Percentiles rank a stretch among this genome's conserved stretches.
phyloP scores from a whole-genome alignment of 345 rosid species.

The Euphorbia lathyris region DNA sequence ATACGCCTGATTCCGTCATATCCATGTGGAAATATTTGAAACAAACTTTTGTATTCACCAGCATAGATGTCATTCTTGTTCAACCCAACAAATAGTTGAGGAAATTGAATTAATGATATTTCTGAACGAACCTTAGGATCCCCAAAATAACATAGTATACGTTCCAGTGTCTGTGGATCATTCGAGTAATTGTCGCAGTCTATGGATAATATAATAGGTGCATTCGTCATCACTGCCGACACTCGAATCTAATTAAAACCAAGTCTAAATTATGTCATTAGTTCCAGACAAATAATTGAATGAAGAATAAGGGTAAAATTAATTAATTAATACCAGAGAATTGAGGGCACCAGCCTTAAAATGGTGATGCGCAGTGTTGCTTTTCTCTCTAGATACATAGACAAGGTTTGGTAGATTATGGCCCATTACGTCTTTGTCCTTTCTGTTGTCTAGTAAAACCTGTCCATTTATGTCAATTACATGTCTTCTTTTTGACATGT shows the following conservation, averaged over 20 bases:
- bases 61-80: conserved; percentile 56
- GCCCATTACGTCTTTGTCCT: conserved; percentile 34
- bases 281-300: not conserved
- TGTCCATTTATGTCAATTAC: conserved; percentile 10
- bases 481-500: no score
- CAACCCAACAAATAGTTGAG: conserved; percentile 55
- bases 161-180: conserved; percentile 52
- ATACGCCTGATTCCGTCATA: conserved; percentile 49
- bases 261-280: not conserved
- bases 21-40: conserved; percentile 42
- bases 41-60: conserved; percentile 36
- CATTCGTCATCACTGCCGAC: conserved; percentile 63
- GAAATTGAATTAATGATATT: conserved; percentile 56
- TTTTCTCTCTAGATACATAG: conserved; percentile 65
- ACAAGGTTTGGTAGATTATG: conserved; percentile 60
- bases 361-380: conserved; percentile 45
- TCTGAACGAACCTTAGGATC: conserved; percentile 34
- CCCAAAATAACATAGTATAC: conserved; percentile 46
- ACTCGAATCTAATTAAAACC: conserved; percentile 52
- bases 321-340: conserved; percentile 36
- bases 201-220: conserved; percentile 57
- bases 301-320: not conserved
- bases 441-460: conserved; percentile 47
- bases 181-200: conserved; percentile 85
- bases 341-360: conserved; percentile 89